phyloP scores from a whole-genome alignment of 768 basidiomycete genomes.

The Cystofilobasidium capitatum region DNA sequence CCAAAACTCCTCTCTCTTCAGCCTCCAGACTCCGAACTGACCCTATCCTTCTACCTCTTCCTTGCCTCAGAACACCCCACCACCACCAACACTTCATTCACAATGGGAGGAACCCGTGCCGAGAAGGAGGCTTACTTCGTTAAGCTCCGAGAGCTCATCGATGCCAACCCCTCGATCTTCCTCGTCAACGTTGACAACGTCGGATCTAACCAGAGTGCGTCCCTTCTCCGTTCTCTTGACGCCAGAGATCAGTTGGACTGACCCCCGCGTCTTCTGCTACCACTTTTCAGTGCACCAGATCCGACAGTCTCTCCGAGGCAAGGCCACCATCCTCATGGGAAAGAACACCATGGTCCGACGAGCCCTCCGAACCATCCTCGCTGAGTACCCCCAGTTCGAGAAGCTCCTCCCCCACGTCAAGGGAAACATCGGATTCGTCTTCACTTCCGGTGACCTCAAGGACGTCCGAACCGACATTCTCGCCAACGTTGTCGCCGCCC shows the following conservation, averaged over 20 bases:
- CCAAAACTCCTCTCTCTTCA: neutral
- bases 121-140: constrained; percentile 85
- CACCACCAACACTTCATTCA: neutral
- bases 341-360: constrained; percentile 99
- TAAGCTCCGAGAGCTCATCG: constrained; percentile 86
- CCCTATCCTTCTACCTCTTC: neutral
- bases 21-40: neutral
- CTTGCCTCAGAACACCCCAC: neutral
- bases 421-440: constrained; percentile 99
- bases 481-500: constrained; percentile 96
- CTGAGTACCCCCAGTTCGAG: constrained; percentile 88
- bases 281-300: constrained; percentile 32
- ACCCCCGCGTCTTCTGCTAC: neutral
- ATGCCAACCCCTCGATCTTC: constrained; percentile 90
- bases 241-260: neutral
- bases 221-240: constrained; percentile 56
- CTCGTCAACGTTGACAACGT: constrained; percentile 99
- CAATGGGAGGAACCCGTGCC: constrained; percentile 83
- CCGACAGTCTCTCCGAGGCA: constrained; percentile 72
- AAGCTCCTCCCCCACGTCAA: constrained; percentile 88
- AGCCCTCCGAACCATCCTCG: constrained; percentile 80
- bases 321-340: constrained; percentile 96
- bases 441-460: constrained; percentile 84
- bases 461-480: constrained; percentile 86
- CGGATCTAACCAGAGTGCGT: constrained; percentile 77